Conservation (phyloP, 2,329 filamentous ascomycete species). For the Aureobasidium sp. region DNA sequence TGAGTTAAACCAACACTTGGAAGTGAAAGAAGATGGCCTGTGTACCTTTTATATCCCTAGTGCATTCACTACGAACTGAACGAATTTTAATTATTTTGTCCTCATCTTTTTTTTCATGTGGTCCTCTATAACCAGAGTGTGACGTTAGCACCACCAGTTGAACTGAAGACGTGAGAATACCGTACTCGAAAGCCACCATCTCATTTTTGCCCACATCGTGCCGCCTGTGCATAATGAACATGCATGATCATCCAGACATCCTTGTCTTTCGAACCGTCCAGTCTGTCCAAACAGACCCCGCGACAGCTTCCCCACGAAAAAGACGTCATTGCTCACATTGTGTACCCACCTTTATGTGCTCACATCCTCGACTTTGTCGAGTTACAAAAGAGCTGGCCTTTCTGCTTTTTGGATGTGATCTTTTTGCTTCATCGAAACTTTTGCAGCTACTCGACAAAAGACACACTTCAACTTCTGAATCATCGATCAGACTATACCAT, state of each 20-base stretch:
- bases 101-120: no score
- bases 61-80: background rate
- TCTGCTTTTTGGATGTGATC: background rate
- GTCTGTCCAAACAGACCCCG: background rate
- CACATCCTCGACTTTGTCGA: background rate
- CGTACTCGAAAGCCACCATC: background rate
- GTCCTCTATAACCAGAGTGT: background rate
- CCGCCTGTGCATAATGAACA: background rate
- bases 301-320: background rate
- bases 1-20: no score
- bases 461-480: background rate
- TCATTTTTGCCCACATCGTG: background rate
- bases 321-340: background rate
- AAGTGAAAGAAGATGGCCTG: background rate
- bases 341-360: slow-evolving; percentile 2
- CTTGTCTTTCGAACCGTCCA: background rate
- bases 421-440: background rate
- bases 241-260: background rate
- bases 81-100: background rate
- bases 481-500: background rate
- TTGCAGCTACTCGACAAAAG: background rate
- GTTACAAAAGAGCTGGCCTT: background rate
- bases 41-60: slow-evolving; percentile 1
- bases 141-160: background rate
- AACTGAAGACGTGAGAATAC: background rate